A percentile compares a stretch with the other conserved stretches of the same genome.
Evolutionary conservation across 1,139 yeast species (phyloP).

Genomic region (Petasospora rhodanensis): DNA sequence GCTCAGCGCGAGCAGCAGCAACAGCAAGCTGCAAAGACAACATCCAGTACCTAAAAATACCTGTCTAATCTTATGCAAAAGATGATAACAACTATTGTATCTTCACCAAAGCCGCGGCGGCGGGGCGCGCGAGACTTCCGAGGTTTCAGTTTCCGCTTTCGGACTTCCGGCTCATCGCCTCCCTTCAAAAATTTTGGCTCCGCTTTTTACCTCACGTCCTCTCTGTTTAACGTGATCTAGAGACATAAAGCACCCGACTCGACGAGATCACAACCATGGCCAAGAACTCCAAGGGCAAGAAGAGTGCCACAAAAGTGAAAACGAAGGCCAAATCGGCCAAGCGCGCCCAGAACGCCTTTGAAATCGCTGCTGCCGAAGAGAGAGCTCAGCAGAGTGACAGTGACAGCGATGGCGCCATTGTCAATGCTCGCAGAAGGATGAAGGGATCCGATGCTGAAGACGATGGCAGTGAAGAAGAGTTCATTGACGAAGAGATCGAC

Average conservation of each 20-base stretch:
- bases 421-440: conserved; percentile 31
- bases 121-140: background rate
- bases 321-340: conserved; percentile 28
- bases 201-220: too few relatives aligned
- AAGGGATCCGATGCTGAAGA: conserved; percentile 26
- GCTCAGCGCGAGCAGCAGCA: conserved; percentile 17
- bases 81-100: too few relatives aligned
- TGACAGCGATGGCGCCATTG: conserved; percentile 29
- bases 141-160: too few relatives aligned
- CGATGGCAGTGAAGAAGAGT: conserved; percentile 30
- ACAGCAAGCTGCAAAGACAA: conserved; percentile 5
- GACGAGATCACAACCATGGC: conserved; percentile 24
- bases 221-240: too few relatives aligned
- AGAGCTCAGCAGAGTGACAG: conserved; percentile 12
- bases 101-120: too few relatives aligned
- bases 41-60: too few relatives aligned
- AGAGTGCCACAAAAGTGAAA: conserved; percentile 11
- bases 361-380: conserved; percentile 31
- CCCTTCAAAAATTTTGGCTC: background rate
- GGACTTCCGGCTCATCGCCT: too few relatives aligned
- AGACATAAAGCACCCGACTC: background rate
- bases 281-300: conserved; percentile 2
- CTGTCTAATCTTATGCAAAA: too few relatives aligned
- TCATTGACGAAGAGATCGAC: conserved; percentile 68
- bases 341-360: conserved; percentile 45